phyloP scores from a whole-genome alignment of 805 yeast species.

The Cyberlindnera maritima region DNA sequence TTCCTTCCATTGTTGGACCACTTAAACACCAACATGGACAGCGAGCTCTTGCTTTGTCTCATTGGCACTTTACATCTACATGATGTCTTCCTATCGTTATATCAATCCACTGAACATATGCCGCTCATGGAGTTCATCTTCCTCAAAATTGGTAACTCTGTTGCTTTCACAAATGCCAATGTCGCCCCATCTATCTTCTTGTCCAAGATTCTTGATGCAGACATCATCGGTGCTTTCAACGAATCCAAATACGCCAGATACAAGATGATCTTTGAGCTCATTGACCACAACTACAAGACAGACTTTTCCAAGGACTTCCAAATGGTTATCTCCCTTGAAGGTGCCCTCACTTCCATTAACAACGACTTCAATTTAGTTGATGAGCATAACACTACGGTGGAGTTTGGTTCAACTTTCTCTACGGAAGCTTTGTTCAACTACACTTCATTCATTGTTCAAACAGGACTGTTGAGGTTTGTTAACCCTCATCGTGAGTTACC shows the following conservation, averaged over 20 bases:
- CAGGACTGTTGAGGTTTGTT: constrained; percentile 12
- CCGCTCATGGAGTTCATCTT: constrained; percentile 11
- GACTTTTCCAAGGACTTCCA: constrained; percentile 22
- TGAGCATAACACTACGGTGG: constrained; percentile 16
- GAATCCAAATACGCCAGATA: constrained; percentile 20
- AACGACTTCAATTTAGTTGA: constrained; percentile 15
- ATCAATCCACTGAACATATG: constrained; percentile 4
- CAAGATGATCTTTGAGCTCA: constrained; percentile 25
- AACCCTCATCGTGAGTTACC: constrained; percentile 18
- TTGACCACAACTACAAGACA: constrained; percentile 26
- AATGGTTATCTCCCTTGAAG: constrained; percentile 15
- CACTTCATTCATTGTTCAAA: constrained; percentile 16
- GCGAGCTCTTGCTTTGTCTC: constrained; percentile 14
- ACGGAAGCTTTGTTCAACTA: constrained; percentile 21
- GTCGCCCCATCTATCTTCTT: not conserved
- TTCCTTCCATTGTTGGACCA: constrained; percentile 10
- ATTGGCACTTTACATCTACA: constrained; percentile 11
- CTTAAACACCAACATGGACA: constrained; percentile 7
- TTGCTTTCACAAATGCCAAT: not conserved
- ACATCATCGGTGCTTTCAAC: constrained; percentile 18
- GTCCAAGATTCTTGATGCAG: constrained; percentile 10
- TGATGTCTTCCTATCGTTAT: constrained; percentile 3
- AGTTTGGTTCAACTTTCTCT: constrained; percentile 22
- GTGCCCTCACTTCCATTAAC: constrained; percentile 10
- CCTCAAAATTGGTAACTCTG: constrained; percentile 11